phyloP scores from a whole-genome alignment of 2,329 filamentous ascomycete genomes.

The Endocalyx cinctus region DNA sequence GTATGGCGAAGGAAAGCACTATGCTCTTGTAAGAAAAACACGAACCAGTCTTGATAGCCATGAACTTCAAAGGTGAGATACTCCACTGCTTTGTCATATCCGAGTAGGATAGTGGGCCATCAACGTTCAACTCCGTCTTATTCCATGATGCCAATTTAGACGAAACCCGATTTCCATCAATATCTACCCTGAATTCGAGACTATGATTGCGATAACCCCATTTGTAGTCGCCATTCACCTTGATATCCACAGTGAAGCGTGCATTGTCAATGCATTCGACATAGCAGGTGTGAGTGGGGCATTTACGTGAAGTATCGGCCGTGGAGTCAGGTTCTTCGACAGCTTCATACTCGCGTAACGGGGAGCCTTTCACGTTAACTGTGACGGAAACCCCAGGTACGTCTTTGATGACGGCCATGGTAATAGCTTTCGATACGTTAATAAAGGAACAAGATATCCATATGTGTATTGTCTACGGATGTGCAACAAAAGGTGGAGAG shows the following conservation, averaged over 20 bases:
- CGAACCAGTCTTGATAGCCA: conserved; percentile 21
- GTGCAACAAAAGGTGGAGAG: no score
- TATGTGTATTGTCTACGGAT: no score
- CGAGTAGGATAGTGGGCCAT: conserved; percentile 1
- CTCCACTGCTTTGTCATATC: conserved; percentile 3
- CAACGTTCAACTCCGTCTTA: background rate
- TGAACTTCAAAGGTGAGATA: conserved; percentile 26
- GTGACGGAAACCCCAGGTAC: conserved; percentile 20
- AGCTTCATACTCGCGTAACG: conserved; percentile 20
- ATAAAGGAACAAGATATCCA: no score
- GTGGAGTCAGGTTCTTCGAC: conserved; percentile 1
- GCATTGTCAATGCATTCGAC: conserved; percentile 25
- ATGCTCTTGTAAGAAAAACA: no score
- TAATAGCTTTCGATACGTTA: background rate
- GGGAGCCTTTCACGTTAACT: conserved; percentile 13
- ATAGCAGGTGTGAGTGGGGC: conserved; percentile 19
- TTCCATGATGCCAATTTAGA: background rate
- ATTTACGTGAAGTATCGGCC: no score
- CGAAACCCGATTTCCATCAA: conserved; percentile 24
- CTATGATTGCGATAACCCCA: conserved; percentile 20
- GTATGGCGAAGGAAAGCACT: background rate
- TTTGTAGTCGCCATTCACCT: conserved; percentile 14
- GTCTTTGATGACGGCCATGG: conserved; percentile 22
- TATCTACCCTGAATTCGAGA: conserved; percentile 9
- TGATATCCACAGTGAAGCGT: conserved; percentile 18